phyloP scores from a whole-genome alignment of 495 filamentous ascomycete species.

The Podospora australis region DNA sequence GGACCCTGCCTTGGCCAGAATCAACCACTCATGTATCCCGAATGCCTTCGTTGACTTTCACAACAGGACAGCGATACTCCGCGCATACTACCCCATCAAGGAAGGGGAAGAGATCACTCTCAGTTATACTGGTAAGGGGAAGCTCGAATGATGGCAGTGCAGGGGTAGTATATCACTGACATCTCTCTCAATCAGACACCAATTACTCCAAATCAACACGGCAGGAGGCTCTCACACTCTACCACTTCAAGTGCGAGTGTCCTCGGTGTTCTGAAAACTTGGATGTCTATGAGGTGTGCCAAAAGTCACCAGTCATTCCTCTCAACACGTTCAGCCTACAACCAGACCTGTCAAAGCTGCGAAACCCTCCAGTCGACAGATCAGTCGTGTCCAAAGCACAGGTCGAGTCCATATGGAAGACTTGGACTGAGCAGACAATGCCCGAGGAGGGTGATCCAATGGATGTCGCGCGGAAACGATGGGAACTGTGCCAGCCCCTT shows the following conservation, averaged over 20 bases:
- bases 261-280: slow-evolving; percentile 35
- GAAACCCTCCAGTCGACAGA: slow-evolving; percentile 20
- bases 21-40: slow-evolving; percentile 49
- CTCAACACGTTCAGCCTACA: slow-evolving; percentile 31
- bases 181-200: slow-evolving; percentile 22
- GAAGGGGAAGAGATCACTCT: slow-evolving; percentile 44
- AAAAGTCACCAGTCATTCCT: slow-evolving; percentile 25
- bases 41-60: slow-evolving; percentile 44
- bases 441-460: slow-evolving; percentile 7
- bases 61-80: slow-evolving; percentile 35
- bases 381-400: slow-evolving; percentile 10
- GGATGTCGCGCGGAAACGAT: slow-evolving; percentile 18
- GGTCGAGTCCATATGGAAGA: slow-evolving; percentile 21
- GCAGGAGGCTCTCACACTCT: slow-evolving; percentile 29
- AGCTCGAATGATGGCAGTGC: too few relatives aligned
- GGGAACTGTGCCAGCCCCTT: slow-evolving; percentile 33
- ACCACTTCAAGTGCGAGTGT: slow-evolving; percentile 40
- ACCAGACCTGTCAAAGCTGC: slow-evolving; percentile 18
- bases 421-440: slow-evolving; percentile 7
- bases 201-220: slow-evolving; percentile 26
- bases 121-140: slow-evolving; percentile 42
- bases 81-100: slow-evolving; percentile 33
- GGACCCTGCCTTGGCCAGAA: slow-evolving; percentile 40
- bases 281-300: slow-evolving; percentile 39
- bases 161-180: too few relatives aligned